Evolutionary conservation across 2,329 filamentous ascomycete species (phyloP), one percentile per base, ranked within the genome.

Genomic region (Fusarium praegraminearum): DNA sequence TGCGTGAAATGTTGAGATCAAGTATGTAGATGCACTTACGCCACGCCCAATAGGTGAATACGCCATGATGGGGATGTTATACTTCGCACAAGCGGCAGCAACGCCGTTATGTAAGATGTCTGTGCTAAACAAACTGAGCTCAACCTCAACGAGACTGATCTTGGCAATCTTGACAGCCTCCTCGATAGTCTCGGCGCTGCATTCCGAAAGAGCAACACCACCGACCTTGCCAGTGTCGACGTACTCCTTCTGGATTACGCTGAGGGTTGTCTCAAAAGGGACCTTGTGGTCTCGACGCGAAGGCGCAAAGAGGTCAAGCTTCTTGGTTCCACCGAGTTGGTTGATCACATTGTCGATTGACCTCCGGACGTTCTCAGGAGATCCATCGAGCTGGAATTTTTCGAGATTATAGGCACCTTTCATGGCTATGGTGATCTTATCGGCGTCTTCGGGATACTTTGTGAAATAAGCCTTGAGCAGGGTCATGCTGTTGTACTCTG

Each of bases 21-120:
- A 30, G n/a, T 26, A 26, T 11, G 22, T 50, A 26, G 13, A 26
- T 53, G 49, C 11, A 76, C 80, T 73, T 76, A 82, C 80, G 3
- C 85, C 85, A 28, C 86, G 82, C 7, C 91, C 89, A 0, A 94
- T 82, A 1, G 92, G 92, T 45, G 90, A 90, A 79, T 93, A 94
- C 1, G 90, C 91, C 36, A 93, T 79, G 49, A 94, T 80, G 0
- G 91, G 89, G 63, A 95, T 93, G 47, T 83, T 81, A 46, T 91
- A 78, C 75, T 94, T 84, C 1, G 82, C 84, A 73, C 88, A 91
- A 0, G 86, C 83, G 3, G 81, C 81, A 5, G 83, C 83, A 36
- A 89, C 78, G 4, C 86, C 85, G 68, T 87, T 87, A 24, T 75
- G 77, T 28, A 86, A 78, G 26, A 83, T 80, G 18, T 87, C 84